A percentile compares a stretch with the other conserved stretches of the same genome.
These are phyloP conservation scores for Backusella liffmaniae DNA, from an alignment of 192 early-diverging fungal species.

Conservation along the genomic window DNA sequence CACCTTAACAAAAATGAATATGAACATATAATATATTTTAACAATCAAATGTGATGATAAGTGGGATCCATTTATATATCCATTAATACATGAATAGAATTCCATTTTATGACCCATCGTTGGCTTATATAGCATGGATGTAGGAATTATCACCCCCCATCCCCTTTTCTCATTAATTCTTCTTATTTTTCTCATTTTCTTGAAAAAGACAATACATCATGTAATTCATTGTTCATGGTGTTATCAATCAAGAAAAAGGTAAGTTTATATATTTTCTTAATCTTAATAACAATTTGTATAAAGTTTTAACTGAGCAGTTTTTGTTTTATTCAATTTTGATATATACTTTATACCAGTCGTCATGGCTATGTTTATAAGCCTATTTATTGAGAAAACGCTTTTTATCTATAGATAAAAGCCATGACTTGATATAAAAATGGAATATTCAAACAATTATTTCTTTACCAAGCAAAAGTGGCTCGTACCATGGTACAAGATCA, in stretches of 20 bases:
- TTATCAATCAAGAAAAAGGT: neutral
- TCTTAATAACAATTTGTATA: neutral
- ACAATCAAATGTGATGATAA: too few species aligned
- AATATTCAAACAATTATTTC: neutral
- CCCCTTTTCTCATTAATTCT: too few species aligned
- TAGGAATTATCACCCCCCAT: too few species aligned
- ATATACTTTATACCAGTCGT: too few species aligned
- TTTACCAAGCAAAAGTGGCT: neutral
- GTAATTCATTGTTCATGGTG: neutral
- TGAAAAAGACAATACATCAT: neutral
- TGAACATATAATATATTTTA: too few species aligned
- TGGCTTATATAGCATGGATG: too few species aligned
- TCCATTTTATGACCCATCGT: too few species aligned
- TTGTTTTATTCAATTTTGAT: neutral
- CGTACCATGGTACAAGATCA: neutral
- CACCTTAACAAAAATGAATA: too few species aligned
- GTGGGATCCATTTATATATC: too few species aligned
- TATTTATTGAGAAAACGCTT: neutral
- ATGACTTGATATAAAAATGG: neutral
- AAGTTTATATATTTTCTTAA: too few species aligned
- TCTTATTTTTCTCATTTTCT: too few species aligned
- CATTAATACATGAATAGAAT: too few species aligned
- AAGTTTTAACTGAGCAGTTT: neutral
- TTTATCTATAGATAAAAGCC: neutral
- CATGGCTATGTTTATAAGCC: neutral